These are phyloP conservation scores for Priceomyces castillae DNA, from an alignment of 805 yeast genomes.

Conservation along the genomic window DNA sequence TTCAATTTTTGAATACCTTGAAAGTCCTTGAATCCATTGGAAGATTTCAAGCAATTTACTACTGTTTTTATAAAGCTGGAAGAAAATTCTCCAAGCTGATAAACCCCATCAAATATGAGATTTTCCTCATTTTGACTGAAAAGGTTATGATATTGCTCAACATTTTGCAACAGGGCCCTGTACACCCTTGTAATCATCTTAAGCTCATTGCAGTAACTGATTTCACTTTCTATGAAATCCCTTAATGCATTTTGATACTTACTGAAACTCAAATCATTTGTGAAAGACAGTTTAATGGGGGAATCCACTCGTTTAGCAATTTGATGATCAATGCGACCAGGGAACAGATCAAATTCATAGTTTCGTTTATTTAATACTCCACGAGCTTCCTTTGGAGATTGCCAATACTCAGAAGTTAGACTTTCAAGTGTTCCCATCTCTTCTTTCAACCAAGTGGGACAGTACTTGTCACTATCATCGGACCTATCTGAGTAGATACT, in stretches of 20 bases:
- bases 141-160: conserved; percentile 24
- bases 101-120: conserved; percentile 43
- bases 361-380: not conserved
- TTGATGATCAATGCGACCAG: not conserved
- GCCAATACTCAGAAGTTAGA: not conserved
- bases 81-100: conserved; percentile 33
- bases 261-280: conserved; percentile 7
- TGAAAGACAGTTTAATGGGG: conserved; percentile 26
- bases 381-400: not conserved
- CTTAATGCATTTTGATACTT: conserved; percentile 12
- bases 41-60: conserved; percentile 6
- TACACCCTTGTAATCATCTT: conserved; percentile 27
- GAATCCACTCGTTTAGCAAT: conserved; percentile 27
- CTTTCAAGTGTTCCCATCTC: not conserved
- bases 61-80: conserved; percentile 10
- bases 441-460: conserved; percentile 10
- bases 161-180: conserved; percentile 27
- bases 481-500: not conserved
- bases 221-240: conserved; percentile 32
- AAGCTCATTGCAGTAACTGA: conserved; percentile 27
- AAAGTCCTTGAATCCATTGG: conserved; percentile 4
- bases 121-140: conserved; percentile 33
- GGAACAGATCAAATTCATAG: not conserved
- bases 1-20: conserved; percentile 4
- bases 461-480: conserved; percentile 6